phyloP scores from a whole-genome alignment of 805 yeast species.

The Metschnikowia koreensis region DNA sequence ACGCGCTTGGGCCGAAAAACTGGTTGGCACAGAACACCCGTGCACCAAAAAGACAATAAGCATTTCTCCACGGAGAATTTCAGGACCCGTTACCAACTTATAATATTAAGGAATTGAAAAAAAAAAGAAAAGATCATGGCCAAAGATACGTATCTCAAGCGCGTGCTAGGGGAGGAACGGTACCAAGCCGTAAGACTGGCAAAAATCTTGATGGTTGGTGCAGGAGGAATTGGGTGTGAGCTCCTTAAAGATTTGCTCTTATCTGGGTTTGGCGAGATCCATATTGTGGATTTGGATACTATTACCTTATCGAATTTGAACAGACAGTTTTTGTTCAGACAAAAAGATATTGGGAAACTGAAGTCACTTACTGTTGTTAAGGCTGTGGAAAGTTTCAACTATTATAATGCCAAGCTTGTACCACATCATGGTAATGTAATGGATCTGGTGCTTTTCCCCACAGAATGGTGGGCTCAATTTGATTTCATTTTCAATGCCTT shows the following conservation, averaged over 20 bases:
- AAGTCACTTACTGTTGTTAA: slow-evolving; percentile 82
- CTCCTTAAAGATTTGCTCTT: slow-evolving; percentile 74
- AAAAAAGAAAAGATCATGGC: slow-evolving; percentile 23
- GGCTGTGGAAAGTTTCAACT: slow-evolving; percentile 74
- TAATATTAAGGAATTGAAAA: no score
- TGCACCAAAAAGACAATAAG: background rate
- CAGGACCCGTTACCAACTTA: background rate
- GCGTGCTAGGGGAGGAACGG: slow-evolving; percentile 43
- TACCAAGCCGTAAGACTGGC: slow-evolving; percentile 32
- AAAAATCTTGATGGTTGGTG: slow-evolving; percentile 82
- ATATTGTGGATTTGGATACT: slow-evolving; percentile 92
- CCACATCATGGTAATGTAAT: slow-evolving; percentile 88
- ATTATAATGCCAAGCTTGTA: slow-evolving; percentile 54
- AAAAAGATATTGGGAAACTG: slow-evolving; percentile 84
- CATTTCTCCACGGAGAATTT: background rate
- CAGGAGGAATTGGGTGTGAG: slow-evolving; percentile 97
- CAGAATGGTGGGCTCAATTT: slow-evolving; percentile 73
- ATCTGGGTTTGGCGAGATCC: slow-evolving; percentile 82
- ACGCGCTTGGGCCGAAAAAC: background rate
- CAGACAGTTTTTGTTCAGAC: slow-evolving; percentile 87
- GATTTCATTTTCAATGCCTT: slow-evolving; percentile 84
- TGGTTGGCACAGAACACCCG: background rate
- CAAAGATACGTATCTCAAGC: slow-evolving; percentile 41
- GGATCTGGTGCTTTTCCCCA: slow-evolving; percentile 68
- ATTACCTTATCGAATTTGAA: slow-evolving; percentile 90